Base-by-base conservation (phyloP, 2,329 filamentous ascomycete species). In the Aspergillus fructus region DNA sequence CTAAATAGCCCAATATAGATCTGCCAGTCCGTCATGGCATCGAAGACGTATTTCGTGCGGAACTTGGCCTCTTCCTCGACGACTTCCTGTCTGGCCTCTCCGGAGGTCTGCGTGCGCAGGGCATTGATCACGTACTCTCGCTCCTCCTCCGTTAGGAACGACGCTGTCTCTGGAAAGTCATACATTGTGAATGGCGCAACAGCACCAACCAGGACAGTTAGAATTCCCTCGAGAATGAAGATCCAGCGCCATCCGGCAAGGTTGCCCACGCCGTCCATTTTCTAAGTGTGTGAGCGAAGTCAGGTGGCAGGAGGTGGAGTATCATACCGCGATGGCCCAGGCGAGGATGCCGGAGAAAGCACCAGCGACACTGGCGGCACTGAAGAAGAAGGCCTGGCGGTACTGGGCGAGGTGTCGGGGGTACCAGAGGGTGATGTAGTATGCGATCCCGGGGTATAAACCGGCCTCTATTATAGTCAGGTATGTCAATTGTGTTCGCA, bases 341-440 rank as follows among this genome's bases (percentile, higher is more conserved):
- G 82, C 82, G 0, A 84, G 68, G 17, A 84, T 67, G 0, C 82
- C 81, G 2, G 77, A 78, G 48, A 84, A 80, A 1, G 79, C 79
- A n/a, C 81, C 80, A 1, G 81, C 80, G 46, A 83, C 66, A 41
- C 74, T 77, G 2, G 77, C 76, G 0, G 79, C 77, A 48, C 74
- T 77, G 64, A 81, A 81, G 67, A 79, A 77, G 1, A 81, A 66
- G 5, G 78, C 76, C 41, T 77, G 72, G 11, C 79, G 71, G 50
- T 71, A 68, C 46, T 80, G 79, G 2, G 74, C 70, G 50, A 78
- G 74, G 39, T 71, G 70, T 5, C 77, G 71, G 3, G 73, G 74
- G 50, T 81, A 81, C 74, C 78, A 81, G 57, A 78, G 67, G 1
- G 76, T 77, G 33, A 79, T 73, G 37, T 79, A 79, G 56, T 78